Base-by-base conservation (phyloP, 345 rosid genomes). In the Eucalyptus marginata region DNA sequence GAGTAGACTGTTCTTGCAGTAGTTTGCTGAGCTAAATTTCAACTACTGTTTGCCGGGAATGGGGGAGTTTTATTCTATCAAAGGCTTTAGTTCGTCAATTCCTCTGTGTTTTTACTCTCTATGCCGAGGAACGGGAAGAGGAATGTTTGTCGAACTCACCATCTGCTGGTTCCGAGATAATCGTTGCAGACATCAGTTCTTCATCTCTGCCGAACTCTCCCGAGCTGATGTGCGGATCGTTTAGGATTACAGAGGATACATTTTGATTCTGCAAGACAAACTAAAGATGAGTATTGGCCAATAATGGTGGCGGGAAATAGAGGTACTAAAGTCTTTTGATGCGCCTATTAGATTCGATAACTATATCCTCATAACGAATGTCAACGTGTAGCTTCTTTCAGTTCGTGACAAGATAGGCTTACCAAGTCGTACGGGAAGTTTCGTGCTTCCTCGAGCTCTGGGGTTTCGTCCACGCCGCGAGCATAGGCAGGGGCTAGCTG, bases 371-470 rank as follows among this genome's bases (percentile, higher is more conserved):
- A 4, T 36, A 10, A 18, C 20, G 29, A 76, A 76, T 40, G 47
- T 76, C 29, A 6, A 36, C 7, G 10, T 20, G 24, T 11, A 76
- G 29, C 83, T 20, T 33, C 40, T 20, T 36, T 43, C 14, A 12
- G 12, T 25, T 76, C 7, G 15, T 15, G 2, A 76, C 47, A 36
- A 40, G 66, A 88, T 50, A 58, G 90, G 80, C 95, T 95, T 94
- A 97, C 99, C 44, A 88, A 90, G 80, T 91, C 93, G 66, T 83
- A 85, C 50, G 90, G 79, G 89, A 88, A 91, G 62, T 87, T 91
- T 89, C 88, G 90, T 86, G 88, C 81, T 88, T 91, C 92, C 56
- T 91, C 86, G 13, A 88, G 87, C 51, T 88, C 86, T 91, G 40
- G 90, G 90, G 88, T 49, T 87, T 92, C 91, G 50, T 88, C 90